A percentile compares a stretch with the other conserved stretches of the same genome.
These are phyloP conservation scores for Spizellomyces sp. DNA, from an alignment of 192 early-diverging fungal species.

Conservation along the genomic window DNA sequence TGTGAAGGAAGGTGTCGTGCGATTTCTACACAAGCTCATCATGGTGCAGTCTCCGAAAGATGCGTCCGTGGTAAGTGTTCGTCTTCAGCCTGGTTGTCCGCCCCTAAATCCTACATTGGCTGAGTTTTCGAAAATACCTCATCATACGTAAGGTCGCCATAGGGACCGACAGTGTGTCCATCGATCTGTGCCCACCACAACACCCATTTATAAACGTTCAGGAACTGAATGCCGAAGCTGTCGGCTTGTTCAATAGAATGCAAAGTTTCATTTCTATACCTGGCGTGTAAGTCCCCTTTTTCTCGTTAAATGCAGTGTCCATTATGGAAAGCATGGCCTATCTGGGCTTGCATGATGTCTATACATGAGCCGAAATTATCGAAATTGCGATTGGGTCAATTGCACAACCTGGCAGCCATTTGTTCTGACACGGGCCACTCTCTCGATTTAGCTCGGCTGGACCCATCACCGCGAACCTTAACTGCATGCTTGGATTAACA, in stretches of 20 bases:
- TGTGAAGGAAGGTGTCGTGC: conserved; percentile 22
- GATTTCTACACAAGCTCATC: conserved; percentile 24
- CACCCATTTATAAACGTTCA: conserved; percentile 38
- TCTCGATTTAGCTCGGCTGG: conserved; percentile 33
- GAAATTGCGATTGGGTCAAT: too few relatives aligned
- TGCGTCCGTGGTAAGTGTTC: background rate
- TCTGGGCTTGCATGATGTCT: too few relatives aligned
- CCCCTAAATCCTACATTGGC: too few relatives aligned
- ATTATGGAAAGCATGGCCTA: background rate
- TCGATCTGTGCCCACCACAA: conserved; percentile 33
- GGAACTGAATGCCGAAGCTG: conserved; percentile 37
- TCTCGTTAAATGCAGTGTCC: background rate
- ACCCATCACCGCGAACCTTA: conserved; percentile 41
- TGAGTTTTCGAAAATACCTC: too few relatives aligned
- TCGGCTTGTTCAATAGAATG: conserved; percentile 29
- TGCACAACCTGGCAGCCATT: background rate
- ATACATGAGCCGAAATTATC: too few relatives aligned
- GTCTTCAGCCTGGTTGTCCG: background rate
- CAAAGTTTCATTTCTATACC: conserved; percentile 11
- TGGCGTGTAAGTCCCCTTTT: conserved; percentile 23
- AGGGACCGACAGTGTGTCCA: conserved; percentile 32
- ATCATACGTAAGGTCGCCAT: background rate
- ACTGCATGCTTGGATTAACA: conserved; percentile 37
- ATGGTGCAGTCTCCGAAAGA: conserved; percentile 17
- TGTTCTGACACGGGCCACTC: conserved; percentile 6